Conservation (phyloP, 352 stramenopile genomes). For the Pythium rishiriense region DNA sequence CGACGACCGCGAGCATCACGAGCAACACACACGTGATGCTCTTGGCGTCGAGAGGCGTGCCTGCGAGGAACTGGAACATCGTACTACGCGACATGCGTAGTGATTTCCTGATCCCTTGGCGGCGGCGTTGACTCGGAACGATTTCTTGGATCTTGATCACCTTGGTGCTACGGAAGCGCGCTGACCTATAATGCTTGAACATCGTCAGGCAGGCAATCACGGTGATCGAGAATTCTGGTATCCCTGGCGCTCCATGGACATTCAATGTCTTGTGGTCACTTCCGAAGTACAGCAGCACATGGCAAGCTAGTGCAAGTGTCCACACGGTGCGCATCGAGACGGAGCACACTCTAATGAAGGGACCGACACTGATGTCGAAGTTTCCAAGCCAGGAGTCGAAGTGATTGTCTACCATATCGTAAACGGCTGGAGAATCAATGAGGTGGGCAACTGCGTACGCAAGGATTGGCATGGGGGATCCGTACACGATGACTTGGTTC, state of each 20-base stretch:
- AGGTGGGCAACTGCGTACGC: conserved; percentile 53
- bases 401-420: conserved; percentile 31
- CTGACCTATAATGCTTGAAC: conserved; percentile 27
- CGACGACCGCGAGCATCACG: neutral
- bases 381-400: conserved; percentile 34
- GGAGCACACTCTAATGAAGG: conserved; percentile 33
- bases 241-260: no score
- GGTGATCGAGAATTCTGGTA: conserved; percentile 37
- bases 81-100: neutral
- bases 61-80: conserved; percentile 12
- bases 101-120: no score
- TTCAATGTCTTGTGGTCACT: no score
- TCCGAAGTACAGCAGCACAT: conserved; percentile 16
- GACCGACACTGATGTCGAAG: conserved; percentile 22
- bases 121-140: conserved; percentile 1
- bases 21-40: neutral
- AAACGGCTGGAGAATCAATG: conserved; percentile 44
- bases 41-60: conserved; percentile 12
- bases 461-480: conserved; percentile 39
- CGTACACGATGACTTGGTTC: conserved; percentile 51
- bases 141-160: conserved; percentile 9
- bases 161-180: neutral
- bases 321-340: conserved; percentile 53
- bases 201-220: conserved; percentile 33
- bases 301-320: conserved; percentile 35